phyloP scores from a whole-genome alignment of 177 flowering plant genomes.

The Vitis hybrid region DNA sequence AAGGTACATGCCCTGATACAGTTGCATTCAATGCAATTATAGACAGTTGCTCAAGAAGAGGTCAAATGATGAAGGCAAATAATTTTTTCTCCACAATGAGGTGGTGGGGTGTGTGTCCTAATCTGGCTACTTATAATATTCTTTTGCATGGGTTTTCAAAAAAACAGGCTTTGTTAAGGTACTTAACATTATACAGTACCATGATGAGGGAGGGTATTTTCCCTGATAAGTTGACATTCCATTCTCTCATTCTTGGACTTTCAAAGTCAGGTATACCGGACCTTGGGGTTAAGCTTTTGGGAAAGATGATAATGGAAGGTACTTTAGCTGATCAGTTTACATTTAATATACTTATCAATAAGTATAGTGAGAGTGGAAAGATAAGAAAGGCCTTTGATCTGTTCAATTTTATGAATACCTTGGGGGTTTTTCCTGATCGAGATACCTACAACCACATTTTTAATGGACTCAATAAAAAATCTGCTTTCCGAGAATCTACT shows the following conservation, averaged over 20 bases:
- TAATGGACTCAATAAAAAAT: conserved; percentile 49
- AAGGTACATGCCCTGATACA: conserved; percentile 45
- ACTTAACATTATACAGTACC: conserved; percentile 36
- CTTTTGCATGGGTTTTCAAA: conserved; percentile 72
- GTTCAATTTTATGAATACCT: conserved; percentile 38
- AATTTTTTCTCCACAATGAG: conserved; percentile 30
- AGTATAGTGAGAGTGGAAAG: conserved; percentile 45
- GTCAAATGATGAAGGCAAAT: conserved; percentile 39
- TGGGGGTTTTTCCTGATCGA: conserved; percentile 39
- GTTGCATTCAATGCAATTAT: conserved; percentile 47
- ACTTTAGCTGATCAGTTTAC: conserved; percentile 41
- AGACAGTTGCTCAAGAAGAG: conserved; percentile 62
- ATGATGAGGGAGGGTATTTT: conserved; percentile 38
- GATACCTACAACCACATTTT: conserved; percentile 41
- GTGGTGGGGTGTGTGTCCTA: conserved; percentile 35
- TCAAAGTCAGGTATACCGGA: conserved; percentile 55
- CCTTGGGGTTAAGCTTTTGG: conserved; percentile 59
- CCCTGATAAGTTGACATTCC: conserved; percentile 64
- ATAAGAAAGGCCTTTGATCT: conserved; percentile 52
- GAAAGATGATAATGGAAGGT: conserved; percentile 48
- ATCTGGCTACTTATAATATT: conserved; percentile 65
- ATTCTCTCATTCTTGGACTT: conserved; percentile 63
- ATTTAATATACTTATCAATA: conserved; percentile 52
- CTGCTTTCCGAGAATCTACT: conserved; percentile 34
- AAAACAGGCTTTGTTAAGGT: conserved; percentile 28